Base-by-base conservation (phyloP, 1,284 basidiomycete genomes). In the Kalmanozyma brasiliensis region DNA sequence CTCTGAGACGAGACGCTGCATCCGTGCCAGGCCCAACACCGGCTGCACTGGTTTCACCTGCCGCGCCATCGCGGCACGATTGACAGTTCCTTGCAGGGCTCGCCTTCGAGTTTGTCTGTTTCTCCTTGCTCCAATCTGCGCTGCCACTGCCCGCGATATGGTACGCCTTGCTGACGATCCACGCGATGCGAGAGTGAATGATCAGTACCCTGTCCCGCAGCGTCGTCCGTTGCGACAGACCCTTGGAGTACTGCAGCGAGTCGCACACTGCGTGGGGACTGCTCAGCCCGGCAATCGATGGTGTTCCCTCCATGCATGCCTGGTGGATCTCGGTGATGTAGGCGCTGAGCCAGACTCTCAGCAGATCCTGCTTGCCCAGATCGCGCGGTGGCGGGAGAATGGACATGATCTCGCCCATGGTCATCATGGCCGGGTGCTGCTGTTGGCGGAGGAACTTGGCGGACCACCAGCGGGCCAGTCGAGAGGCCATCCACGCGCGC, bases 401-500 rank as follows among this genome's bases (percentile, higher is more conserved):
- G 36, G 46, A 49, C 62, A 65, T 65, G 55, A 65, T 65, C 24
- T 65, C 62, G 19, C 55, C 62, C 62, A 65, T 65, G 3, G 62
- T 65, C 62, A 66, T 51, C 53, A 57, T 59, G 16, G 62, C 60
- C 16, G 51, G 56, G 26, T 67, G 65, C 26, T 65, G 62, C 22
- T 65, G 62, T 44, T 65, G 62, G 7, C 62, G 49, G 4, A 65
- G 19, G 4, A 65, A 65, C 30, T 65, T 65, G 41, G 62, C 62
- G 10, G 49, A 53, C 62, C 62, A 65, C 62, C 62, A 65, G 14
- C 62, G 26, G 0, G 55, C 62, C 4, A 65, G 37, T 8, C 62
- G 45, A n/a, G 62, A 65, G 8, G 62, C 62, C 49, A 65, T 65
- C 62, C 62, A 65, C 6, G 62, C 62, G 8, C 62, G 38, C 17